phyloP scores from a whole-genome alignment of 116 monocot species.

The Trichopus zeylanicus region DNA sequence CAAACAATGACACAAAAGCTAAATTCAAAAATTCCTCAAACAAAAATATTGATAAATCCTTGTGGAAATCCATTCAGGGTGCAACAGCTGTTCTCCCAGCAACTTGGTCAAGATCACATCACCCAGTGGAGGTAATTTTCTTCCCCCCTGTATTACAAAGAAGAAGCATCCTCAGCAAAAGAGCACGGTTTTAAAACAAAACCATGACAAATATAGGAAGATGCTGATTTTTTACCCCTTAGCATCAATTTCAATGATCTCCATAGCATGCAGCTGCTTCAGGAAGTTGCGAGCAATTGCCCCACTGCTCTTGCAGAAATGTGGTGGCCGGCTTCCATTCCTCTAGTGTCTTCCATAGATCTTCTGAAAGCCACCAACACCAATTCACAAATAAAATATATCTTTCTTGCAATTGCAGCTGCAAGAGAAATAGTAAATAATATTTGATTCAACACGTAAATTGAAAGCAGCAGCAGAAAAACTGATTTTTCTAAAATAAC shows the following conservation, averaged over 20 bases:
- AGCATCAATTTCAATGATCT: constrained; percentile 22
- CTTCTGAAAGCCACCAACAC: constrained; percentile 47
- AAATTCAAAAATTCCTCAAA: not conserved
- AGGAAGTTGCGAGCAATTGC: constrained; percentile 46
- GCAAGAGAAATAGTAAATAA: not conserved
- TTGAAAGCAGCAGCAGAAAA: not conserved
- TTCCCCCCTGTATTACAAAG: constrained; percentile 27
- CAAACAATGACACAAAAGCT: not conserved
- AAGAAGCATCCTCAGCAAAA: not conserved
- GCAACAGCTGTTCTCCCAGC: constrained; percentile 21
- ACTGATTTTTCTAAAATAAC: too few species aligned
- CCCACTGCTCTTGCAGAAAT: constrained; percentile 57
- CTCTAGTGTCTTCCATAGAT: constrained; percentile 50
- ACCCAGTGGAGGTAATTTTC: constrained; percentile 42
- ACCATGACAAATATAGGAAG: not conserved
- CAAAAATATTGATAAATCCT: not conserved
- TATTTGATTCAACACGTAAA: not conserved
- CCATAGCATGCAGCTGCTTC: constrained; percentile 35
- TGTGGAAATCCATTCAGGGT: constrained; percentile 1
- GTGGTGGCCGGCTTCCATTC: constrained; percentile 45
- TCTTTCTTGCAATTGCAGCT: constrained; percentile 57
- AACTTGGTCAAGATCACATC: constrained; percentile 48
- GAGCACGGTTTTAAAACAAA: too few species aligned
- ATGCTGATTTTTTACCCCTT: constrained; percentile 24
- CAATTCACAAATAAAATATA: constrained; percentile 40